Conservation (phyloP, 495 filamentous ascomycete genomes). For the Lasiosphaeria miniovina region DNA sequence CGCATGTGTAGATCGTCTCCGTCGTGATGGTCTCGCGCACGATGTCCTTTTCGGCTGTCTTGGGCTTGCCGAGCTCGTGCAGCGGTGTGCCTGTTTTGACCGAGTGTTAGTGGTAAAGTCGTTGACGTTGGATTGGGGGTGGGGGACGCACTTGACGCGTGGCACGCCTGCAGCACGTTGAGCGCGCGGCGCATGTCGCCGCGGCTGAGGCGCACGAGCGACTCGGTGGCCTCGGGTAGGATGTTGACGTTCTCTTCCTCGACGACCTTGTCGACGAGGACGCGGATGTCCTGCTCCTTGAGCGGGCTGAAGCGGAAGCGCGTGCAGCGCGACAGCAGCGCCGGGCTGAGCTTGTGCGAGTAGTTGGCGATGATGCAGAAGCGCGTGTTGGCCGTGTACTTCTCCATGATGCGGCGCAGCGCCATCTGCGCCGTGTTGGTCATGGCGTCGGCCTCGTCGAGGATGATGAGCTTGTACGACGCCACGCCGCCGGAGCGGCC, state of each 20-base stretch:
- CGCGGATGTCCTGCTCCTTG: constrained; percentile 79
- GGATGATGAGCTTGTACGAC: constrained; percentile 89
- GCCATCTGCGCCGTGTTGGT: constrained; percentile 97
- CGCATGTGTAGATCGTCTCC: constrained; percentile 92
- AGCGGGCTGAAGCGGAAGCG: constrained; percentile 93
- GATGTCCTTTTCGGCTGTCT: constrained; percentile 55
- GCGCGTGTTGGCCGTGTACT: constrained; percentile 95
- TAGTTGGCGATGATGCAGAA: constrained; percentile 99
- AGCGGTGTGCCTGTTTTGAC: constrained; percentile 59
- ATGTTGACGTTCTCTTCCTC: constrained; percentile 85
- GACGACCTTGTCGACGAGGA: constrained; percentile 84
- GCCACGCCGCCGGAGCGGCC: constrained; percentile 55
- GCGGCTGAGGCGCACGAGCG: constrained; percentile 81
- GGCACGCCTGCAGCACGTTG: constrained; percentile 95
- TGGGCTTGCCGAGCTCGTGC: constrained; percentile 59
- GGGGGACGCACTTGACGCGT: constrained; percentile 73
- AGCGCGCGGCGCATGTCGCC: constrained; percentile 95
- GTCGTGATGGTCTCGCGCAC: constrained; percentile 83
- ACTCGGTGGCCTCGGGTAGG: constrained; percentile 68
- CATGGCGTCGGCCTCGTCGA: constrained; percentile 99
- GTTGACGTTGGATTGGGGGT: background rate
- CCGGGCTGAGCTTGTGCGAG: constrained; percentile 96
- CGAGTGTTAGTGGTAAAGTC: constrained; percentile 15
- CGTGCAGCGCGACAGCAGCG: constrained; percentile 88
- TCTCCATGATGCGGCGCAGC: constrained; percentile 95